These are phyloP conservation scores for Inga leiocalycina DNA, from an alignment of 306 rosid genomes.

Conservation along the genomic window DNA sequence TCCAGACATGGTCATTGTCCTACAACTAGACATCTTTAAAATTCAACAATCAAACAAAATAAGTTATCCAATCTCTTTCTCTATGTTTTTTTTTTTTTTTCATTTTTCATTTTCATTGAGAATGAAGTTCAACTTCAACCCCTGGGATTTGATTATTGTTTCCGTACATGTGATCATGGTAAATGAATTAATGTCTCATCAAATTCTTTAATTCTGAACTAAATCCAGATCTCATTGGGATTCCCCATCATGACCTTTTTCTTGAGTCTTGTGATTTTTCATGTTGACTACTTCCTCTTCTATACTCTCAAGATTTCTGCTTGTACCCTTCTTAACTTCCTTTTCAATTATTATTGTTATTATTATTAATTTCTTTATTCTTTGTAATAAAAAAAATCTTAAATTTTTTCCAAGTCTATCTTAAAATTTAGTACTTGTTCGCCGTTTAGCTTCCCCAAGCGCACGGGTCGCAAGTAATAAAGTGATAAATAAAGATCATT, in stretches of 20 bases:
- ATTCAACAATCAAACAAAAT: not conserved
- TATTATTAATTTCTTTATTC: too few relatives aligned
- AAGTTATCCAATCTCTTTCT: not conserved
- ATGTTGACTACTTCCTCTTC: conserved; percentile 32
- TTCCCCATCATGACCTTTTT: conserved; percentile 34
- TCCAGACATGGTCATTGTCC: not conserved
- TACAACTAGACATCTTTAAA: not conserved
- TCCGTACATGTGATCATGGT: conserved; percentile 49
- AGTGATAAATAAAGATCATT: too few relatives aligned
- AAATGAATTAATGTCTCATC: not conserved
- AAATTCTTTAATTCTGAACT: not conserved
- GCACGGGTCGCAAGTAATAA: too few relatives aligned
- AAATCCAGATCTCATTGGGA: conserved; percentile 40
- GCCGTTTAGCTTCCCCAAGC: too few relatives aligned
- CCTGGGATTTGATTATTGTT: conserved; percentile 48
- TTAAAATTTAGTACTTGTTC: too few relatives aligned
- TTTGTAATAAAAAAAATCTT: too few relatives aligned
- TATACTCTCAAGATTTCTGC: not conserved
- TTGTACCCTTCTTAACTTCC: not conserved
- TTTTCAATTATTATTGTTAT: not conserved
- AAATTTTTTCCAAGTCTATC: too few relatives aligned
- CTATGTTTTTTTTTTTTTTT: not conserved
- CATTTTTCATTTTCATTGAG: not conserved
- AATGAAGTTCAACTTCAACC: conserved; percentile 30
- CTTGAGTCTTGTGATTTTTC: conserved; percentile 38